These are phyloP conservation scores for Chimonanthus salicifolius DNA, from an alignment of 164 flowering plant genomes.

Conservation along the genomic window DNA sequence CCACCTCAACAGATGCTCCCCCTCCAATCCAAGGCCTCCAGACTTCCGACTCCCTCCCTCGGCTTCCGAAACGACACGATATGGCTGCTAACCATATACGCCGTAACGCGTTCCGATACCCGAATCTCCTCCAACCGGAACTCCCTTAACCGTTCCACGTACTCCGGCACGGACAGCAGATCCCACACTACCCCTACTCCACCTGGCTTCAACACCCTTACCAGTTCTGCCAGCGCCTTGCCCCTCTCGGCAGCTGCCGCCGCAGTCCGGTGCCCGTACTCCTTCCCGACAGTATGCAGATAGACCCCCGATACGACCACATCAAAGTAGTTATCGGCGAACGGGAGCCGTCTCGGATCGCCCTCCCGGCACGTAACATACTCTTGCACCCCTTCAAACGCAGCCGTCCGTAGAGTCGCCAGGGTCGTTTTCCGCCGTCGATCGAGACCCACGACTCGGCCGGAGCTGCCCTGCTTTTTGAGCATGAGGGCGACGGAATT, in stretches of 20 bases:
- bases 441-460: constrained; percentile 86
- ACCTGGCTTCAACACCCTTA: constrained; percentile 82
- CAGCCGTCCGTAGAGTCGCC: constrained; percentile 63
- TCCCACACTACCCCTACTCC: constrained; percentile 95
- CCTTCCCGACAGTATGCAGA: constrained; percentile 81
- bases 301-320: constrained; percentile 83
- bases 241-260: constrained; percentile 87
- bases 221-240: constrained; percentile 72
- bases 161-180: constrained; percentile 80
- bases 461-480: constrained; percentile 85
- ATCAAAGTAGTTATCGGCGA: constrained; percentile 73
- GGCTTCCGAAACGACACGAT: constrained; percentile 92
- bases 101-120: constrained; percentile 83
- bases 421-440: constrained; percentile 32
- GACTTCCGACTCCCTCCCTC: not conserved
- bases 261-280: constrained; percentile 62
- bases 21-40: constrained; percentile 7
- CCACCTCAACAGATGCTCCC: not conserved
- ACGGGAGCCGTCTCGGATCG: constrained; percentile 74
- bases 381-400: constrained; percentile 78
- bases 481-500: constrained; percentile 88
- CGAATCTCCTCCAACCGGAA: constrained; percentile 80
- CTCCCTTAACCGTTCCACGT: constrained; percentile 66
- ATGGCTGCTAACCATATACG: constrained; percentile 88
- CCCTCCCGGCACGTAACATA: constrained; percentile 90